Base-by-base conservation (phyloP, 2,329 filamentous ascomycete genomes). In the Cladosporium sp. region DNA sequence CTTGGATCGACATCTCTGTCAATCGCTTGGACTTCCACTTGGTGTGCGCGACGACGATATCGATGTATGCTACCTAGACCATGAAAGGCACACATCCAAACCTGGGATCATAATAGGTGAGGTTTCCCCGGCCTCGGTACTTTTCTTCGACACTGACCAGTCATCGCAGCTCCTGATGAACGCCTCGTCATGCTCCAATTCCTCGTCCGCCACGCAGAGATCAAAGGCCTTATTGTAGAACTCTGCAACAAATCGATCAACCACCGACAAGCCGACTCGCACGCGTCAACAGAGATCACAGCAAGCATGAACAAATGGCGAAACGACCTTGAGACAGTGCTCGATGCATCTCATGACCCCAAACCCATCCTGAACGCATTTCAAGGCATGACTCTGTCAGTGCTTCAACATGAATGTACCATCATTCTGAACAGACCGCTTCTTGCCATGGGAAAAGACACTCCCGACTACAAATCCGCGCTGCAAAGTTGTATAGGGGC, bases 21-120 rank as follows among this genome's bases (percentile, higher is more conserved):
- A 82, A 41, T 77, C 78, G 0, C 70, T 82, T 2, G 79, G 80
- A 0, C 66, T 80, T 0, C 80, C 80, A 0, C 64, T 81, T 1
- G 73, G 75, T 17, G 75, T 83, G 9, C 73, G 73, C 44, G 79
- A 82, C 53, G 75, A 80, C 38, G 79, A 82, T 50, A 63, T 82
- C 5, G 80, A 82, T 56, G 79, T 82, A 1, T 82, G 80, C 54
- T 78, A 78, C 50, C 76, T 74, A 0, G 72, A 71, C 0, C 62
- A 73, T 2, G 78, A 81, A 56, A 61, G 61, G 2, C 78, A 80
- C 39, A 36, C 34, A 20, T 37, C 40, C 7, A 44, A 43, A 38
- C 30, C 47, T 30, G 47, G 47, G 12, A 38, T 50, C 19, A 39
- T 30, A 3, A 50, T 50, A 8, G 40, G 47, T 50, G 17, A n/a